Percentiles rank a stretch among this genome's conserved stretches.
These are phyloP conservation scores for Talaromyces rugulosus DNA, from an alignment of 2,329 filamentous ascomycete genomes.

Conservation along the genomic window DNA sequence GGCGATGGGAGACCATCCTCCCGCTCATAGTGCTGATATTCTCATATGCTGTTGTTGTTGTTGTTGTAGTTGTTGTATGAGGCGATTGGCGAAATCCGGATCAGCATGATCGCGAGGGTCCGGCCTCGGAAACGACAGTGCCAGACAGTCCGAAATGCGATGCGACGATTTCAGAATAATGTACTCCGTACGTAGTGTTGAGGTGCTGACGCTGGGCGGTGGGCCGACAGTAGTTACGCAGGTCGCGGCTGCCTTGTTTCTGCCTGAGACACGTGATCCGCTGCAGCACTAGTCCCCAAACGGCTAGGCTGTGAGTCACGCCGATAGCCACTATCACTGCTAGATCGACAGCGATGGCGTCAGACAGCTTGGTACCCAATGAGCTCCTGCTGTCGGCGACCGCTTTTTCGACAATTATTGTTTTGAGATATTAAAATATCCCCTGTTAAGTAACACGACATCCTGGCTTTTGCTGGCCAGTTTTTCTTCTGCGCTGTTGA, in stretches of 20 bases:
- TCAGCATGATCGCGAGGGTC: slow-evolving; percentile 10
- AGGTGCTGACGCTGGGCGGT: no score
- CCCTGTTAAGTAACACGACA: neutral
- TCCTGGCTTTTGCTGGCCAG: neutral
- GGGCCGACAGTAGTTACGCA: neutral
- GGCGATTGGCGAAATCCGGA: neutral
- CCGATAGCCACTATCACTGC: neutral
- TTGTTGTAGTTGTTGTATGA: neutral
- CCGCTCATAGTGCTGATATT: slow-evolving; percentile 57
- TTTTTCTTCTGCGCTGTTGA: neutral
- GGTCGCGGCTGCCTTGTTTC: neutral
- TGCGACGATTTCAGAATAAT: neutral
- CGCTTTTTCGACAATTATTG: neutral
- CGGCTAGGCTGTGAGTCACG: slow-evolving; percentile 25
- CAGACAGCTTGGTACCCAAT: slow-evolving; percentile 19
- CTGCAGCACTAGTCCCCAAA: slow-evolving; percentile 6
- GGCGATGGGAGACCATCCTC: slow-evolving; percentile 71
- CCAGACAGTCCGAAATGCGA: neutral
- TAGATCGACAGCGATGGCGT: slow-evolving; percentile 4
- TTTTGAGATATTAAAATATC: neutral
- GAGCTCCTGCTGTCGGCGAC: slow-evolving; percentile 7
- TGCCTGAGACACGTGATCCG: neutral
- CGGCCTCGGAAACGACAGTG: slow-evolving; percentile 3
- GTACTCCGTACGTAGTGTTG: no score
- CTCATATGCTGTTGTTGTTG: slow-evolving; percentile 27